Evolutionary conservation across 495 filamentous ascomycete genomes (phyloP).

Genomic region (Aspergillus biplanus): DNA sequence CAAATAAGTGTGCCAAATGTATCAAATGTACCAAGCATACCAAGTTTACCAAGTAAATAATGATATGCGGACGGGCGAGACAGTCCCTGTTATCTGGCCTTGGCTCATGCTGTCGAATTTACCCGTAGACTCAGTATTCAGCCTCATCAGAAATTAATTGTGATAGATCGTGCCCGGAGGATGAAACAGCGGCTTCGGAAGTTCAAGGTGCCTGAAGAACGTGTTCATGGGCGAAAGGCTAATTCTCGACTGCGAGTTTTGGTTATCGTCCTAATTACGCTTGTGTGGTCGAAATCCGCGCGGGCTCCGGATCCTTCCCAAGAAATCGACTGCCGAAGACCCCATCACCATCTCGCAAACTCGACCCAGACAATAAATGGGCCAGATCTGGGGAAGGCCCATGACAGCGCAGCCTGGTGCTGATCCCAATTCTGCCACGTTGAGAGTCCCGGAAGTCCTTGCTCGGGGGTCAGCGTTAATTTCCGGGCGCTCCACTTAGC

Average conservation of each 20-base stretch:
- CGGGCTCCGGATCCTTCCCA: neutral
- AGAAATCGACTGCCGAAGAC: neutral
- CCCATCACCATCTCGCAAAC: neutral
- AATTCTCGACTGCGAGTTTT: neutral
- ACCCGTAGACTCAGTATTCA: too few species aligned
- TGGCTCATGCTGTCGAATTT: too few species aligned
- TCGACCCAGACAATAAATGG: constrained; percentile 2
- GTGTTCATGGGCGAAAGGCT: neutral
- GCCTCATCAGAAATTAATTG: neutral
- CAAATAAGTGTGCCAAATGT: too few species aligned
- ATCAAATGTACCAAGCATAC: too few species aligned
- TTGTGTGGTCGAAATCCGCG: neutral
- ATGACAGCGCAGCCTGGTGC: constrained; percentile 1
- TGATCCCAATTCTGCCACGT: constrained; percentile 5
- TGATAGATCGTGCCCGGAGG: neutral
- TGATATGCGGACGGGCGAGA: too few species aligned
- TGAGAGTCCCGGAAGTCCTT: neutral
- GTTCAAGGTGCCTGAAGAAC: neutral
- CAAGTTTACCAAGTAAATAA: too few species aligned
- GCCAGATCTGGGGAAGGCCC: neutral
- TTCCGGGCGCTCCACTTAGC: neutral
- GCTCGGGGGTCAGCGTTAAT: neutral
- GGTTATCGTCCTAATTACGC: neutral
- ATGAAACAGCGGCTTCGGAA: neutral
- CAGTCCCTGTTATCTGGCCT: too few species aligned